Base-by-base conservation (phyloP, 768 basidiomycete genomes). In the Trametes sanguinea region DNA sequence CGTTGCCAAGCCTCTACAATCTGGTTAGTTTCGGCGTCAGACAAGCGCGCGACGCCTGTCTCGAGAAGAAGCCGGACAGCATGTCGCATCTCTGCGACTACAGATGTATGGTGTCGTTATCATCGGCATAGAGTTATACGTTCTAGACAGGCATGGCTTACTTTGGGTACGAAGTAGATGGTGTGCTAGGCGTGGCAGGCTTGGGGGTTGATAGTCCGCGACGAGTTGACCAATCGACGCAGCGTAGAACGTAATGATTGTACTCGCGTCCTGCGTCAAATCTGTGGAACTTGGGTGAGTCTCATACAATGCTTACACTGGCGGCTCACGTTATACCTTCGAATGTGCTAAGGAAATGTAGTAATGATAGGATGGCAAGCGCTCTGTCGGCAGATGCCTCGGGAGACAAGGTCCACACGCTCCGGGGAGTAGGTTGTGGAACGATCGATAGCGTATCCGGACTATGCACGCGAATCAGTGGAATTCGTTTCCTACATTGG, bases 61-160 rank as follows among this genome's bases (percentile, higher is more conserved):
- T 94, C 92, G 59, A 98, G 94, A 1, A 96, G 76, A 2, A 86
- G 73, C 51, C 89, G 81, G 8, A 92, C 87, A 0, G 94, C 87
- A 52, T 87, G 85, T 46, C 92, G 86, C 0, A 95, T 72, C 58
- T 96, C 93, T 47, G 46, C 35, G 50, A 43, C n/a, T 9, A 65
- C 7, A 11, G 13, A 10, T 50, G 29, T 7, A 3, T 30, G 29
- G 13, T 43, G 22, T n/a, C 14, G 1, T 37, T 11, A 37, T 6
- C 16, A 32, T 11, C 43, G 10, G 2, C 3, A 54, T 39, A 10
- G 45, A 65, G 37, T 33, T 16, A 14, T 37, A 17, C 84, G 59
- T 22, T 22, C 22, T 22, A 22, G 22, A 22, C 22, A 22, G 22
- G 22, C 22, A 22, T 22, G 22, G 22, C 22, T 22, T 70, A 95